Conservation (phyloP, 768 basidiomycete genomes). For the Leccinum boreale region DNA sequence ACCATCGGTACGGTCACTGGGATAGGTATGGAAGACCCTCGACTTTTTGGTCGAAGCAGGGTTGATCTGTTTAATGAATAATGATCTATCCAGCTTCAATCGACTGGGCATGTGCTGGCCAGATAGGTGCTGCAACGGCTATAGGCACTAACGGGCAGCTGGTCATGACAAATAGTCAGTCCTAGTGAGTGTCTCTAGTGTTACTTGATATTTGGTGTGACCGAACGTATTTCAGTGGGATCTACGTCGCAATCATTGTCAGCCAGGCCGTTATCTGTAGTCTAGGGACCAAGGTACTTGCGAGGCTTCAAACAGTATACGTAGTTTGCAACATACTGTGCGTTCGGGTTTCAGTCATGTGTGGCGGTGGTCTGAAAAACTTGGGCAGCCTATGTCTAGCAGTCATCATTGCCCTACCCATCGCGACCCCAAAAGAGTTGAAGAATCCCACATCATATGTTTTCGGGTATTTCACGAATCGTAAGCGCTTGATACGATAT, state of each 20-base stretch:
- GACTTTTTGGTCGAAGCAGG: neutral
- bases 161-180: conserved; percentile 31
- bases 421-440: conserved; percentile 55
- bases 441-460: conserved; percentile 59
- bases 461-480: conserved; percentile 56
- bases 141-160: conserved; percentile 44
- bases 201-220: conserved; percentile 35
- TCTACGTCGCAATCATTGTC: conserved; percentile 58
- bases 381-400: conserved; percentile 12
- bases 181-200: conserved; percentile 43
- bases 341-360: neutral
- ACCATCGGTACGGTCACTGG: conserved; percentile 47
- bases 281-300: conserved; percentile 59
- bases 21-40: conserved; percentile 20
- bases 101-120: conserved; percentile 61
- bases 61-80: conserved; percentile 34
- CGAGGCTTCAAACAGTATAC: conserved; percentile 59
- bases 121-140: conserved; percentile 60
- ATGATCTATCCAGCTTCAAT: conserved; percentile 42
- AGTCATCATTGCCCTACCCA: conserved; percentile 56
- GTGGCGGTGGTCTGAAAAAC: neutral
- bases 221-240: conserved; percentile 44
- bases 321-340: conserved; percentile 39
- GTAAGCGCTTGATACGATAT: conserved; percentile 30
- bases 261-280: conserved; percentile 62